phyloP scores from a whole-genome alignment of 2,329 filamentous ascomycete genomes.

The Pezicula neosporulosa region DNA sequence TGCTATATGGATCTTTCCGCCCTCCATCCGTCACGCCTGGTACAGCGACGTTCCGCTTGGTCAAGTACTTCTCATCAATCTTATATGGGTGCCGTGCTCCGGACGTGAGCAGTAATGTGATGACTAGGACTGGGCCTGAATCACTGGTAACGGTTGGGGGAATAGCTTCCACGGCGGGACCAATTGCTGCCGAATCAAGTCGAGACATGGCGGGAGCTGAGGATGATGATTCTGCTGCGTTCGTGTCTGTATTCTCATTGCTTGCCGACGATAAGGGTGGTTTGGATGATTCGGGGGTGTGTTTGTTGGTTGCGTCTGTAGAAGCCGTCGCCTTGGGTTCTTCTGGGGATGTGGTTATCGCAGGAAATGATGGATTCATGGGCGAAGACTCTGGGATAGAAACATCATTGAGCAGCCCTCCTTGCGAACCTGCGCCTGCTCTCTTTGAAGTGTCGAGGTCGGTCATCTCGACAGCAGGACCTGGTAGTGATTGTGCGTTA shows the following conservation, averaged over 20 bases:
- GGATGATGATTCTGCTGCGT: slow-evolving; percentile 4
- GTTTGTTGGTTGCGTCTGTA: background rate
- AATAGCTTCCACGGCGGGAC: slow-evolving; percentile 2
- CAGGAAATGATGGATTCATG: slow-evolving; percentile 10
- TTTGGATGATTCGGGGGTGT: background rate
- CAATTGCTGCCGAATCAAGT: slow-evolving; percentile 21
- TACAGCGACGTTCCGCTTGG: slow-evolving; percentile 74
- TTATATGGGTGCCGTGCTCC: slow-evolving; percentile 86
- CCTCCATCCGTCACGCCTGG: slow-evolving; percentile 60
- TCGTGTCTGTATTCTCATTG: slow-evolving; percentile 3
- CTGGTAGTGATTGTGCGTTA: background rate
- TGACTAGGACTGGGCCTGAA: slow-evolving; percentile 54
- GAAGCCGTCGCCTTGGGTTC: slow-evolving; percentile 2
- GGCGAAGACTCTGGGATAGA: slow-evolving; percentile 19
- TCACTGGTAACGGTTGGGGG: slow-evolving; percentile 11
- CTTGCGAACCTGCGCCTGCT: slow-evolving; percentile 17
- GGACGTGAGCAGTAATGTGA: slow-evolving; percentile 78
- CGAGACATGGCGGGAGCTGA: slow-evolving; percentile 10
- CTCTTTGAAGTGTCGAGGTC: slow-evolving; percentile 17
- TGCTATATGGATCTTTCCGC: slow-evolving; percentile 74
- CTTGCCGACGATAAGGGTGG: slow-evolving; percentile 7
- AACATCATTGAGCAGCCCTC: slow-evolving; percentile 20
- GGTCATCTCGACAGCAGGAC: slow-evolving; percentile 18
- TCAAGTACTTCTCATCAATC: slow-evolving; percentile 82
- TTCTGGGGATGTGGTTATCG: slow-evolving; percentile 5